A percentile compares a stretch with the other conserved stretches of the same genome.
Conservation (phyloP, 768 basidiomycete genomes). For the Filobasidium wieringae region DNA sequence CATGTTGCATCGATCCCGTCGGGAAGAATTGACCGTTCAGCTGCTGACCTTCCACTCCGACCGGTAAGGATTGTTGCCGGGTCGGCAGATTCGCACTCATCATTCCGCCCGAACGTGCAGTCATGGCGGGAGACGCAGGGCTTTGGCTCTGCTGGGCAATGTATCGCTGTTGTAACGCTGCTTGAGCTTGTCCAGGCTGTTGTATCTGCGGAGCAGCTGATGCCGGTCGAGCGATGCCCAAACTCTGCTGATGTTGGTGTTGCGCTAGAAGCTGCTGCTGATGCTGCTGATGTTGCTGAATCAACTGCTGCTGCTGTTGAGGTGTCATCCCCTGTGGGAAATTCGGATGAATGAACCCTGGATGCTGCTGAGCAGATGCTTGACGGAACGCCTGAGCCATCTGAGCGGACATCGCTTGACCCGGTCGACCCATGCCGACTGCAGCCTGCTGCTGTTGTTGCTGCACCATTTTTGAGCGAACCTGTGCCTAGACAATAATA, state of each 20-base stretch:
- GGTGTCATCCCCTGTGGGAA: background rate
- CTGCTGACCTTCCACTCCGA: background rate
- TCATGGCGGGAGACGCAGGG: background rate
- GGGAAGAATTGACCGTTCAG: background rate
- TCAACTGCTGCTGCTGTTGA: constrained; percentile 2
- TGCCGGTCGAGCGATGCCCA: background rate
- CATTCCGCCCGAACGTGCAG: background rate
- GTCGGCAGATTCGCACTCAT: background rate
- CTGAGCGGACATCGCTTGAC: constrained; percentile 5
- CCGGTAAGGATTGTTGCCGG: background rate
- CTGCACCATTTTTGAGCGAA: constrained; percentile 17
- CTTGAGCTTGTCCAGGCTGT: background rate
- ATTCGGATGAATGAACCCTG: background rate
- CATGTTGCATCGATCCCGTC: background rate
- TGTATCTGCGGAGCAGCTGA: background rate
- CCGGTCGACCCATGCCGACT: constrained; percentile 9
- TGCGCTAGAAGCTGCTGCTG: constrained; percentile 16
- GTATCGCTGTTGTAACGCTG: background rate
- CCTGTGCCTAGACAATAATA: constrained; percentile 24
- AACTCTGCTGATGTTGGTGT: constrained; percentile 17
- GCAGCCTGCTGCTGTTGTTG: constrained; percentile 14
- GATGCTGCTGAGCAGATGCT: background rate
- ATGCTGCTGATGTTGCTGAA: constrained; percentile 10
- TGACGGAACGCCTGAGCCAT: constrained; percentile 11
- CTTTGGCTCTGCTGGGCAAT: background rate